Evolutionary conservation across 2,329 filamentous ascomycete species (phyloP), one percentile per base, ranked within the genome.

Genomic region (Clathrospora elynae): DNA sequence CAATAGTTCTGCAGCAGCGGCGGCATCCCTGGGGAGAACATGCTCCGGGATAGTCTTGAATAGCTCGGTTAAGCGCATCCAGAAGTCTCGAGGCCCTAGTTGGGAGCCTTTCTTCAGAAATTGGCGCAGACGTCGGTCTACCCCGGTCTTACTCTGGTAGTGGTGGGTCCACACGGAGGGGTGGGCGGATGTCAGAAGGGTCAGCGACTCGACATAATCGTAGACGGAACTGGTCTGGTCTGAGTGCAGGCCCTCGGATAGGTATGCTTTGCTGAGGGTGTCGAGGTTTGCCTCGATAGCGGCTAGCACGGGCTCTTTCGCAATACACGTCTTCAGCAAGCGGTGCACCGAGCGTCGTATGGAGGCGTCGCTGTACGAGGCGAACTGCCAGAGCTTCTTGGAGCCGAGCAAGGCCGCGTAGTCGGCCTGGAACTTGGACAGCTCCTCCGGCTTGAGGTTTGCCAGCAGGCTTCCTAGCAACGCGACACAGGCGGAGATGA

Each of bases 81-180:
- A 99, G 62, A 85, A 96, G 7, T 78, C 79, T 3, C 78, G 72
- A 0, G 82, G 75, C 3, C 87, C 86, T n/a, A 84, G 82, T 61
- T 96, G 88, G 0, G 92, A 95, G 2, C 93, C 92, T 58, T 85
- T 88, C 49, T 87, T 84, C 5, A 97, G 74, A 55, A 95, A 93
- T 6, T 83, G 75, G 35, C 81, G 79, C 3, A 99, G 70, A 14
- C 85, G 72, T 46, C 75, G 81, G 47, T 71, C 77, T 45, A 68
- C 79, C 6, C 78, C 64, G 19, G 78, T 79, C 63, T 84, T 85
- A 32, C 76, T 78, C 18, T 71, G 75, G 64, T 84, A 84, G 39
- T 81, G 74, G 4, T 76, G 75, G 1, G 83, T 85, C 93, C 93
- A 99, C 7, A 91, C 75, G 11, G 83, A 78, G 1, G 89, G 84